Conservation (phyloP, 2,329 filamentous ascomycete species). For the Fusarium sp. region DNA sequence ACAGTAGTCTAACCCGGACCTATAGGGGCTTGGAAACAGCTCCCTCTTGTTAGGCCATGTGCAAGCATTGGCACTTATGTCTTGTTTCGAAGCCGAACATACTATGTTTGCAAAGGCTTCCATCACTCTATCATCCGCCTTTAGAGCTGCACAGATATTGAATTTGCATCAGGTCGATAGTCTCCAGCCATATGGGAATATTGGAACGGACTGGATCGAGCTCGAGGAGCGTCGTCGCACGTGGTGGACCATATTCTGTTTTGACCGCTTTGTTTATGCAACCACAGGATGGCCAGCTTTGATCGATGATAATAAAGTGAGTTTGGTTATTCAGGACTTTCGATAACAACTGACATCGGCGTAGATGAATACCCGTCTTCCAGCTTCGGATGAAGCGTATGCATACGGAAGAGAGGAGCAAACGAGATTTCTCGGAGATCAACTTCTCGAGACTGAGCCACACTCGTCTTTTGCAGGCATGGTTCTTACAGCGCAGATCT, state of each 20-base stretch:
- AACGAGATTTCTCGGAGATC: constrained; percentile 10
- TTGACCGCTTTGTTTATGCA: constrained; percentile 20
- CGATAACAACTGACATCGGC: background rate
- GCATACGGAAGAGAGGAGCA: constrained; percentile 2
- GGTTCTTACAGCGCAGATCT: constrained; percentile 12
- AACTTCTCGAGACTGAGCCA: constrained; percentile 2
- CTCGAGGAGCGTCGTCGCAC: constrained; percentile 18
- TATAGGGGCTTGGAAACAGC: background rate
- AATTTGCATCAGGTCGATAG: background rate
- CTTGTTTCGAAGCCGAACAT: constrained; percentile 22
- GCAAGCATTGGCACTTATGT: constrained; percentile 11
- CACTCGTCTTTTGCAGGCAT: constrained; percentile 14
- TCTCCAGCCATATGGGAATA: rapidly evolving
- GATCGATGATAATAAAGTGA: background rate
- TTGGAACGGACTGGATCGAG: background rate
- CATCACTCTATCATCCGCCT: constrained; percentile 9
- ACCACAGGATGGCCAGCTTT: constrained; percentile 26
- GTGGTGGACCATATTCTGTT: constrained; percentile 29
- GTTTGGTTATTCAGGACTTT: rapidly evolving
- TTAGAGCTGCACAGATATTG: constrained; percentile 15
- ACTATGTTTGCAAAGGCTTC: constrained; percentile 26
- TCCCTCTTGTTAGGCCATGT: background rate
- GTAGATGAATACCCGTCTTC: constrained; percentile 17
- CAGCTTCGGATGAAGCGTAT: constrained; percentile 13
- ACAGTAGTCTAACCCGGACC: background rate